phyloP scores from a whole-genome alignment of 2,329 filamentous ascomycete genomes.

The Raffaelea ambrosiae region DNA sequence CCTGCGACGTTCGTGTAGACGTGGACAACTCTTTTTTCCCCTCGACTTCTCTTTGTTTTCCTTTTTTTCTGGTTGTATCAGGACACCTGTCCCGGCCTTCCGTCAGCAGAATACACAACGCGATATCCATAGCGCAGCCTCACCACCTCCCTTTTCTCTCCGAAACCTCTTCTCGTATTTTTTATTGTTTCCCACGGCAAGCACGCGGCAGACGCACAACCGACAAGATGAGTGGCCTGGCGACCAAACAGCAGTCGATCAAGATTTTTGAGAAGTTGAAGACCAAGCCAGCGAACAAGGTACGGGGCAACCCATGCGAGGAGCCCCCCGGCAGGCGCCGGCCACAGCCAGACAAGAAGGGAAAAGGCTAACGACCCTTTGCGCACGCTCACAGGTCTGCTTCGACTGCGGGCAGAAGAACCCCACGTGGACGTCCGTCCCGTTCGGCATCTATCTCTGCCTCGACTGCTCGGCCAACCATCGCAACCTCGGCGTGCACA shows the following conservation, averaged over 20 bases:
- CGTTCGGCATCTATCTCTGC: constrained; percentile 92
- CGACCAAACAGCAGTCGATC: constrained; percentile 89
- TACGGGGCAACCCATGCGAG: too few species aligned
- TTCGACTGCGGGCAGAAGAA: constrained; percentile 98
- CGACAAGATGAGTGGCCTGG: constrained; percentile 56
- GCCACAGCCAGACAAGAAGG: constrained; percentile 7
- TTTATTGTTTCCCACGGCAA: background rate
- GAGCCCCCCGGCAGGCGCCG: too few species aligned
- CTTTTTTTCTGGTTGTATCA: too few species aligned
- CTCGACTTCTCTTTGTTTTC: background rate
- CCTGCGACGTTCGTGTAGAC: too few species aligned
- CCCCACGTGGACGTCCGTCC: constrained; percentile 96
- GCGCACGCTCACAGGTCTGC: constrained; percentile 58
- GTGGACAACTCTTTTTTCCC: too few species aligned
- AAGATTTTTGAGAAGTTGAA: constrained; percentile 98
- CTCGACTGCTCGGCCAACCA: constrained; percentile 97
- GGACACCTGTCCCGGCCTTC: too few species aligned
- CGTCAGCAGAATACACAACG: too few species aligned
- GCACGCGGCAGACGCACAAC: background rate
- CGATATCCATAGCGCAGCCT: too few species aligned
- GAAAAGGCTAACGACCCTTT: background rate
- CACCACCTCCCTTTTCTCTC: too few species aligned
- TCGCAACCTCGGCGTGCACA: constrained; percentile 95
- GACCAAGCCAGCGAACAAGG: constrained; percentile 90
- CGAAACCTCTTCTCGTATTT: too few species aligned